A percentile compares a stretch with the other conserved stretches of the same genome.
These are phyloP conservation scores for Penicillium psychrofluorescens DNA, from an alignment of 495 filamentous ascomycete species.

Conservation along the genomic window DNA sequence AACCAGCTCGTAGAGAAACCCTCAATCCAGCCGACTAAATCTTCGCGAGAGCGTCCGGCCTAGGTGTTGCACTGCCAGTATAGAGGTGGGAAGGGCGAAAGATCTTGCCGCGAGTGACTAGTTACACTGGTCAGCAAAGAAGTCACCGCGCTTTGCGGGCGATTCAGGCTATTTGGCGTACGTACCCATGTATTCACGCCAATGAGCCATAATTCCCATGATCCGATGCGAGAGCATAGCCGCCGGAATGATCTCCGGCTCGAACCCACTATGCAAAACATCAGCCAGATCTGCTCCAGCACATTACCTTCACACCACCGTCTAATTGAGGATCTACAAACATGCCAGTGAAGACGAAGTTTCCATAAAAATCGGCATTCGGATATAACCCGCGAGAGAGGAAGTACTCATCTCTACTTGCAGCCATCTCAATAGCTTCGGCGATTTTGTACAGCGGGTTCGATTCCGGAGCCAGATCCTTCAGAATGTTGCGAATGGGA, in stretches of 20 bases:
- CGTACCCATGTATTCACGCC: slow-evolving; percentile 36
- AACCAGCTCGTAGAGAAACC: background rate
- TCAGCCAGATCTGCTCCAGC: too few species aligned
- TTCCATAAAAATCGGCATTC: slow-evolving; percentile 53
- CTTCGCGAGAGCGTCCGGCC: background rate
- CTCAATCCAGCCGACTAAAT: slow-evolving; percentile 3
- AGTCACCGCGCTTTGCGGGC: slow-evolving; percentile 8
- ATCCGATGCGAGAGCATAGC: slow-evolving; percentile 29
- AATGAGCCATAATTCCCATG: slow-evolving; percentile 36
- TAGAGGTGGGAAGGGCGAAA: slow-evolving; percentile 27
- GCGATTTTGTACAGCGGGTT: slow-evolving; percentile 44
- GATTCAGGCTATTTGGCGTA: background rate
- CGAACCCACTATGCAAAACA: slow-evolving; percentile 19
- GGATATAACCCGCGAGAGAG: slow-evolving; percentile 37
- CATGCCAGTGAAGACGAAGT: slow-evolving; percentile 51
- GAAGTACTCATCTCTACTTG: slow-evolving; percentile 46
- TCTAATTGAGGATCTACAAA: slow-evolving; percentile 1
- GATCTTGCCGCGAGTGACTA: slow-evolving; percentile 24
- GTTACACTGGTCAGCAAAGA: background rate
- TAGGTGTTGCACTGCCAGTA: slow-evolving; percentile 7
- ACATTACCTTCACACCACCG: too few species aligned
- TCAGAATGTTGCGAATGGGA: slow-evolving; percentile 39
- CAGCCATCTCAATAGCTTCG: slow-evolving; percentile 41
- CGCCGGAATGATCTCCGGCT: slow-evolving; percentile 27
- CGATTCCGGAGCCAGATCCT: slow-evolving; percentile 25